Percentiles rank a stretch among this genome's conserved stretches.
Conservation (phyloP, 768 basidiomycete species). For the Pleurotus salmoneostramineus region DNA sequence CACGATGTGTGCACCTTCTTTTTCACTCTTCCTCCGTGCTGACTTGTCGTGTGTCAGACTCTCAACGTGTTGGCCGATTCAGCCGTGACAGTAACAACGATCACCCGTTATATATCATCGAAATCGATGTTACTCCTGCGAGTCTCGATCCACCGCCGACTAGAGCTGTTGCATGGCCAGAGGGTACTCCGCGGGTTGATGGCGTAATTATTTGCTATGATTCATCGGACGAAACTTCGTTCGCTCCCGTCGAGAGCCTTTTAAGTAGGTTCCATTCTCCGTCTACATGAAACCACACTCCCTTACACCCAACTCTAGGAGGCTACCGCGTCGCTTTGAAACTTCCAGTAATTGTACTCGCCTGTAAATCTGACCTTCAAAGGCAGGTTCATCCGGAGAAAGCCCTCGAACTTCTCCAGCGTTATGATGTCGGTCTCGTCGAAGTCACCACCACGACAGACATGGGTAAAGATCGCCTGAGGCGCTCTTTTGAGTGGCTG, state of each 20-base stretch:
- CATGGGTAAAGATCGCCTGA: constrained; percentile 67
- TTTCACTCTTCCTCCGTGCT: constrained; percentile 6
- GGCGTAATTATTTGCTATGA: constrained; percentile 89
- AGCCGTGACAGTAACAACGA: constrained; percentile 34
- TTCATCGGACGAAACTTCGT: constrained; percentile 57
- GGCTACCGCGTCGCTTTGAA: constrained; percentile 49
- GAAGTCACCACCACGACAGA: constrained; percentile 61
- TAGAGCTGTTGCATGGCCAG: constrained; percentile 40
- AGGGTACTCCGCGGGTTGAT: constrained; percentile 56
- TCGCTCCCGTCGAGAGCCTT: constrained; percentile 60
- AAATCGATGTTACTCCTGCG: constrained; percentile 43
- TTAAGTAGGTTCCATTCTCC: constrained; percentile 51
- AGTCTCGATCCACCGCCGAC: constrained; percentile 23
- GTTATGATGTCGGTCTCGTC: constrained; percentile 75
- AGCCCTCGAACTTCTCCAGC: constrained; percentile 45
- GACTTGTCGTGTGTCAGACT: constrained; percentile 19
- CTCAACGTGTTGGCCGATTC: constrained; percentile 29
- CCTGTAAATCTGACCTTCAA: constrained; percentile 80
- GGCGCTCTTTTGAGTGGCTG: constrained; percentile 70
- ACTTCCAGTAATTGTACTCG: constrained; percentile 70
- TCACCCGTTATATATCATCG: constrained; percentile 47
- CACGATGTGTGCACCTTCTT: constrained; percentile 31
- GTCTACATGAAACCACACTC: background rate
- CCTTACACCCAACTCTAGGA: constrained; percentile 33
- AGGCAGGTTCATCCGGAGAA: constrained; percentile 52